phyloP scores from a whole-genome alignment of 352 stramenopile species.

The Pythium oligandrum region DNA sequence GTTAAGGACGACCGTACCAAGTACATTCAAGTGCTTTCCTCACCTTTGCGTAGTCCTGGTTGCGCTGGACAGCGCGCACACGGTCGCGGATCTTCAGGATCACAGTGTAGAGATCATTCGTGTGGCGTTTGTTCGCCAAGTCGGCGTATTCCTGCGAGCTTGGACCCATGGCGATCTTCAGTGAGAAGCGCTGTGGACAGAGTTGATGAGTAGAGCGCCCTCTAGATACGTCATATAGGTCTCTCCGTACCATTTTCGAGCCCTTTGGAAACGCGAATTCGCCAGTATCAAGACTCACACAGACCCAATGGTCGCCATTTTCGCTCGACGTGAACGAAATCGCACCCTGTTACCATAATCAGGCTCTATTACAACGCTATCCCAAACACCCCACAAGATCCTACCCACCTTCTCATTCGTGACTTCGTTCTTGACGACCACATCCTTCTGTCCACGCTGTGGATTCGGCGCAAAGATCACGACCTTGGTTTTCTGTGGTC shows the following conservation, averaged over 20 bases:
- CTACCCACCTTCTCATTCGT: conserved; percentile 43
- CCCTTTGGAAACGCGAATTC: conserved; percentile 55
- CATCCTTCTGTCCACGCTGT: conserved; percentile 34
- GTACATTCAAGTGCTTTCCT: neutral
- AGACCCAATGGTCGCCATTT: conserved; percentile 74
- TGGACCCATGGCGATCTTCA: conserved; percentile 66
- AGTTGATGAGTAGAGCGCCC: neutral
- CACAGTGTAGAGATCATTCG: conserved; percentile 74
- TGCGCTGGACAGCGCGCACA: conserved; percentile 69
- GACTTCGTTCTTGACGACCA: conserved; percentile 50
- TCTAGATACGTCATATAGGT: too few relatives aligned
- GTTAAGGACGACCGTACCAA: neutral
- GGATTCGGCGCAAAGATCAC: conserved; percentile 52
- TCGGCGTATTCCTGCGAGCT: conserved; percentile 79
- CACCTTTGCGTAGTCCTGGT: conserved; percentile 84
- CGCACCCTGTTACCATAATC: conserved; percentile 29
- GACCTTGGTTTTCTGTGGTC: conserved; percentile 51
- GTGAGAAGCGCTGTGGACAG: conserved; percentile 42
- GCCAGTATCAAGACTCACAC: conserved; percentile 57
- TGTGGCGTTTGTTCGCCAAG: conserved; percentile 77
- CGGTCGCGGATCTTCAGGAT: conserved; percentile 81
- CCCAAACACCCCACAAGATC: too few relatives aligned
- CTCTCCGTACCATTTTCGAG: conserved; percentile 48
- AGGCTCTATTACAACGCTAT: too few relatives aligned
- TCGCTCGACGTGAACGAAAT: conserved; percentile 60